These are phyloP conservation scores for Crucihimalaya himalaica DNA, from an alignment of 345 rosid species.

Conservation along the genomic window DNA sequence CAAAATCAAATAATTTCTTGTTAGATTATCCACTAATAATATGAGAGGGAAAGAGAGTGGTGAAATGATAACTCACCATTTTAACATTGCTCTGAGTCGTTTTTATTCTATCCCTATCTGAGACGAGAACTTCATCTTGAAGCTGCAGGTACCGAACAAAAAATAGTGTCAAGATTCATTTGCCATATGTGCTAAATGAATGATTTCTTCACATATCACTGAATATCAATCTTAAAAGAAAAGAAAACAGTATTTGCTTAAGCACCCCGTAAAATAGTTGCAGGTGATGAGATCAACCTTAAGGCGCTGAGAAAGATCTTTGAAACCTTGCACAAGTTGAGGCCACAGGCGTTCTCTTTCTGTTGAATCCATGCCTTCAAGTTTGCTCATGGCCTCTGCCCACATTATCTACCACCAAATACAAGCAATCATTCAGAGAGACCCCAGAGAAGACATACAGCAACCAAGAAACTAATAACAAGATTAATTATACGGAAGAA, in stretches of 20 bases:
- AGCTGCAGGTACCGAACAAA: constrained; percentile 49
- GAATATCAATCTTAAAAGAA: not conserved
- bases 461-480: not conserved
- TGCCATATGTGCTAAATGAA: not conserved
- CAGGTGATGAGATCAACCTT: constrained; percentile 48
- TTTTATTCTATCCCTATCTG: constrained; percentile 91
- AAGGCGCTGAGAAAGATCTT: constrained; percentile 88
- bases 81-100: constrained; percentile 91
- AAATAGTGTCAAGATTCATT: constrained; percentile 14
- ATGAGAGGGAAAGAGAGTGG: not conserved
- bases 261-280: not conserved
- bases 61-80: constrained; percentile 50
- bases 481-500: not conserved
- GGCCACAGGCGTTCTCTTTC: constrained; percentile 98
- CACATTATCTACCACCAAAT: constrained; percentile 82
- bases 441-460: not conserved
- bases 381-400: constrained; percentile 93
- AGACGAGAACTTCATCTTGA: constrained; percentile 70
- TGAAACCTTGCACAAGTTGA: constrained; percentile 94
- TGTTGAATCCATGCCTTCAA: constrained; percentile 91
- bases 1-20: not conserved
- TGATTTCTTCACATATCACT: not conserved
- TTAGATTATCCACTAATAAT: not conserved
- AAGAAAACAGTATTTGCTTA: constrained; percentile 4
- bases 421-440: constrained; percentile 39